Conservation (phyloP, 2,329 filamentous ascomycete species). For the Trichoderma koningii region DNA sequence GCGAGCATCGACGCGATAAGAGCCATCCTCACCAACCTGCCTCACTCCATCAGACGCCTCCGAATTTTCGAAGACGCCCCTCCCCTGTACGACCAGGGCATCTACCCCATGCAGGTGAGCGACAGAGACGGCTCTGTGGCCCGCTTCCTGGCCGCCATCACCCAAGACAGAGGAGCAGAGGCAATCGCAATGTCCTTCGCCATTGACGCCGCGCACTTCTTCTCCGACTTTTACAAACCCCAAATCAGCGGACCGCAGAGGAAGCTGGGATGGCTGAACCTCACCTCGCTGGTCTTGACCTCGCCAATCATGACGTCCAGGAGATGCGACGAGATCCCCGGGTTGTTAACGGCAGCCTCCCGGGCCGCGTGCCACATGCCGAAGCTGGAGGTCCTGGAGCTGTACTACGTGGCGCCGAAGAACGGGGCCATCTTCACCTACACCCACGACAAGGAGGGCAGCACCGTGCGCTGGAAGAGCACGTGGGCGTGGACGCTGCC, state of each 20-base stretch:
- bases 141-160: background rate
- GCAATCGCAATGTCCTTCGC: background rate
- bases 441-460: background rate
- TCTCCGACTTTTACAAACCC: background rate
- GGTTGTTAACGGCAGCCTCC: background rate
- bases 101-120: background rate
- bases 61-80: background rate
- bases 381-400: background rate
- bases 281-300: slow-evolving; percentile 4
- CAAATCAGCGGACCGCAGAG: background rate
- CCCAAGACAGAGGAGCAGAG: background rate
- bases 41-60: background rate
- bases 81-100: background rate
- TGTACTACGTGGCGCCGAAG: background rate
- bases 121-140: background rate
- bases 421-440: background rate
- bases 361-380: slow-evolving; percentile 3
- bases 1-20: background rate
- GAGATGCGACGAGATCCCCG: background rate
- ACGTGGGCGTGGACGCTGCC: background rate
- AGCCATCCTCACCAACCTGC: background rate
- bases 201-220: background rate
- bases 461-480: background rate
- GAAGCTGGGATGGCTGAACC: slow-evolving; percentile 3
- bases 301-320: background rate